phyloP scores from a whole-genome alignment of 2,329 filamentous ascomycete genomes.

The Gnomoniopsis sp. region DNA sequence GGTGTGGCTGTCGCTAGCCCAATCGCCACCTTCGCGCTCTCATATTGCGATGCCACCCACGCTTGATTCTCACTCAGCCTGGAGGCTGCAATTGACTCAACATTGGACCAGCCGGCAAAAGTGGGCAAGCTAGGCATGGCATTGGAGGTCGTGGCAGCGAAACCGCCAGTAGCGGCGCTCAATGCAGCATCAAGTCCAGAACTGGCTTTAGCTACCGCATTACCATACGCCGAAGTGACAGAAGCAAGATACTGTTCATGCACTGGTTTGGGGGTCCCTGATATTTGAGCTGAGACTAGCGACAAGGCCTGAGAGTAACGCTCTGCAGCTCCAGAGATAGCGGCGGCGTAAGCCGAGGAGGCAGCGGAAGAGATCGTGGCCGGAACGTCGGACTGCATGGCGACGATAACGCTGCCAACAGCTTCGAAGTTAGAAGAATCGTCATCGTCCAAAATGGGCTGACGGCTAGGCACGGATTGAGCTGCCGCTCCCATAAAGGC shows the following conservation, averaged over 20 bases:
- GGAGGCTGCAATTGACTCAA: conserved; percentile 65
- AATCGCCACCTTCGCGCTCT: conserved; percentile 63
- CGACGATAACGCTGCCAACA: conserved; percentile 31
- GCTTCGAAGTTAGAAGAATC: conserved; percentile 42
- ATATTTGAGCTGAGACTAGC: conserved; percentile 63
- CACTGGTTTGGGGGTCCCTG: conserved; percentile 65
- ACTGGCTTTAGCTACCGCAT: conserved; percentile 60
- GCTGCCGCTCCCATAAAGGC: conserved; percentile 50
- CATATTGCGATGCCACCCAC: conserved; percentile 68
- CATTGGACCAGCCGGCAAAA: conserved; percentile 44
- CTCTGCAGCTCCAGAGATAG: conserved; percentile 62
- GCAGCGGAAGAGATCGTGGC: conserved; percentile 23
- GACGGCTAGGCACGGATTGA: conserved; percentile 44
- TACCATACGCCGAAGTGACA: conserved; percentile 65
- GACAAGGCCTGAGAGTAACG: conserved; percentile 68
- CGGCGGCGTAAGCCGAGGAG: conserved; percentile 56
- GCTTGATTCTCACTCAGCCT: conserved; percentile 67
- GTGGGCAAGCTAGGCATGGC: conserved; percentile 33
- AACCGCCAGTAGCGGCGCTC: conserved; percentile 48
- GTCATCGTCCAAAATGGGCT: conserved; percentile 50
- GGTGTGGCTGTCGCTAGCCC: conserved; percentile 59
- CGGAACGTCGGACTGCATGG: conserved; percentile 32
- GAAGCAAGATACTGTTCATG: conserved; percentile 68
- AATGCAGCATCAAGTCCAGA: conserved; percentile 54
- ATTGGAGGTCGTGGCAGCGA: conserved; percentile 40